Evolutionary conservation across 2,329 filamentous ascomycete species (phyloP), one percentile per base, ranked within the genome.

Genomic region (Zymoseptoria passerinii): DNA sequence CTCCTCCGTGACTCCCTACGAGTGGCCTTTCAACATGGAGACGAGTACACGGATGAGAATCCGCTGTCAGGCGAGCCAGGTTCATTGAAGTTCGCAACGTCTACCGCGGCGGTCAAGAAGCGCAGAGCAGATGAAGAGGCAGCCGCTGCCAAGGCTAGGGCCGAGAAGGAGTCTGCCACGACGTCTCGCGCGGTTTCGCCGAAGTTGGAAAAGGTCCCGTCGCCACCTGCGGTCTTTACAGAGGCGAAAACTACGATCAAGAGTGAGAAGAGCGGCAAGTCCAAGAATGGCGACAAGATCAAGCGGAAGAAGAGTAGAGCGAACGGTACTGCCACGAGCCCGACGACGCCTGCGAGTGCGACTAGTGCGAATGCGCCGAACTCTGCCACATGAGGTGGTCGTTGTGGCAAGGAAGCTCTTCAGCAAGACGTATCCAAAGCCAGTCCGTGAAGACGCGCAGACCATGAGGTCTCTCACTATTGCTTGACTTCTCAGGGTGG

Each of bases 31-130:
- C 73, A 73, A 7, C 84, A 81, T 66, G 81, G 78, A 13, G 78
- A 83, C 63, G 83, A 86, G 62, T 86, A 78, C 71, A 83, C 83
- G 75, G 84, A 87, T 68, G 83, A 86, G 65, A 84, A 81, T 60
- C 83, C 84, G 0, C 72, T 87, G 13, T 74, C 80, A 7, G 84
- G 84, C 52, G 84, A 86, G 67, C 84, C 84, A 0, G 84, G 84
- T 28, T 79, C 78, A 4, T 85, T 87, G 64, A 80, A 83, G 56
- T 77, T 85, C 62, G 77, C 77, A 4, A 73, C 73, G 35, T 76
- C 77, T 1, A 71, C 70, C 27, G 70, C 73, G 35, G 73, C 72
- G 8, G 70, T 79, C 8, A 73, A 75, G 59, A 76, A 76, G 50
- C 73, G 72, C 2, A 70, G 74, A 58, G 71, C 69, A 19, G 71